phyloP scores from a whole-genome alignment of 768 basidiomycete species.

The Fistulinella prunicolor region DNA sequence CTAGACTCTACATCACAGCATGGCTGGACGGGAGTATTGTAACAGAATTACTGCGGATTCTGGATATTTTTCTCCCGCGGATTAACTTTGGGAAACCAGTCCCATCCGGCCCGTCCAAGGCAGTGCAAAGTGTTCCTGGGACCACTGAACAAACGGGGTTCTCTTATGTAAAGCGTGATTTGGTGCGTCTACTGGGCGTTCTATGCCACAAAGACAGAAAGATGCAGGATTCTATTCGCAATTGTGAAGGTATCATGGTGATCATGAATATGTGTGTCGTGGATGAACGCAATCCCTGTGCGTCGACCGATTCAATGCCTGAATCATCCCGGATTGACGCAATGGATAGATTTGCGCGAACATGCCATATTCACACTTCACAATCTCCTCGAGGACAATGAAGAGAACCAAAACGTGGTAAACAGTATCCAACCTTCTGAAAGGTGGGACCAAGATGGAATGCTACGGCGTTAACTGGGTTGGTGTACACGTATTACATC shows the following conservation, averaged over 20 bases:
- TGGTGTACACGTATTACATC: constrained; percentile 22
- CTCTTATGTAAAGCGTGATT: constrained; percentile 81
- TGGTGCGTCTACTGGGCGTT: constrained; percentile 84
- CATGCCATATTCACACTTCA: constrained; percentile 85
- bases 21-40: constrained; percentile 5
- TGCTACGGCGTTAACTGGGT: constrained; percentile 36
- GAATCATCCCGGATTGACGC: constrained; percentile 3
- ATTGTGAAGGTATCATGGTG: constrained; percentile 70
- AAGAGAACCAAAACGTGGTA: constrained; percentile 78
- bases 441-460: constrained; percentile 56
- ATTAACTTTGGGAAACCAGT: constrained; percentile 76
- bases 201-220: constrained; percentile 60
- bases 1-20: not conserved
- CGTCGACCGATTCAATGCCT: constrained; percentile 33
- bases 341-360: constrained; percentile 68
- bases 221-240: constrained; percentile 73
- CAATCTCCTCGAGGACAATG: constrained; percentile 73
- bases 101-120: constrained; percentile 5
- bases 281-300: constrained; percentile 92
- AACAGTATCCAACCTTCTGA: constrained; percentile 64
- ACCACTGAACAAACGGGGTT: constrained; percentile 56
- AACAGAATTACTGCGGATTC: constrained; percentile 76
- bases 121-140: constrained; percentile 18
- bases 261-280: constrained; percentile 87
- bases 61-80: constrained; percentile 81